phyloP scores from a whole-genome alignment of 345 rosid species.

The Citrus hindsii region DNA sequence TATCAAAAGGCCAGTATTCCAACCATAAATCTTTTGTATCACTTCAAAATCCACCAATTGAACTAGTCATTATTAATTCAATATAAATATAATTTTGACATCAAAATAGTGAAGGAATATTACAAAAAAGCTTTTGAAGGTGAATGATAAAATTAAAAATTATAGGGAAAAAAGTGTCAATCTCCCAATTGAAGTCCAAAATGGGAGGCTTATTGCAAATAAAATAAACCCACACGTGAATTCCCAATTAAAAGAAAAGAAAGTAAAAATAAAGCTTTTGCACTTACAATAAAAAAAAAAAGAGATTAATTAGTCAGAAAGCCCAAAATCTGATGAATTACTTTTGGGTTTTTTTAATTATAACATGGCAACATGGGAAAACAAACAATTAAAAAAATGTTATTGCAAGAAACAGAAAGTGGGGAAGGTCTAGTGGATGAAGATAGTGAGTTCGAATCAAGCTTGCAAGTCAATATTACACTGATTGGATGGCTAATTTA shows the following conservation, averaged over 20 bases:
- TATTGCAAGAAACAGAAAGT: neutral
- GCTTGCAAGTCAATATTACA: neutral
- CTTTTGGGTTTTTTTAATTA: neutral
- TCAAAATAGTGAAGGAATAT: too few species aligned
- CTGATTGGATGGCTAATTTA: constrained; percentile 8
- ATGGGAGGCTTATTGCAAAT: too few species aligned
- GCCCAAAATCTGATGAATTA: neutral
- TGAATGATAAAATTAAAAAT: too few species aligned
- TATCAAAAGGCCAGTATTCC: too few species aligned
- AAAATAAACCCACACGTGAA: too few species aligned
- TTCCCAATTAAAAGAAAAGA: neutral
- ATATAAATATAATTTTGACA: too few species aligned
- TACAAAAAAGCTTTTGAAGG: too few species aligned
- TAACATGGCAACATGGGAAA: neutral
- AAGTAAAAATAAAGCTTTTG: neutral
- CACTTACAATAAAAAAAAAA: neutral
- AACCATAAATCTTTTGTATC: too few species aligned
- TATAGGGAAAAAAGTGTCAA: too few species aligned
- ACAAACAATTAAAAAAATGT: neutral
- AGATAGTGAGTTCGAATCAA: neutral
- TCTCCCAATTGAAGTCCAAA: too few species aligned
- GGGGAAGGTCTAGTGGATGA: neutral
- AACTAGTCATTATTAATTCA: too few species aligned
- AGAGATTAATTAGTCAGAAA: neutral
- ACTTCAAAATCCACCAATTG: too few species aligned